Conservation (phyloP, 2,329 filamentous ascomycete species). For the Lithohypha guttulata region DNA sequence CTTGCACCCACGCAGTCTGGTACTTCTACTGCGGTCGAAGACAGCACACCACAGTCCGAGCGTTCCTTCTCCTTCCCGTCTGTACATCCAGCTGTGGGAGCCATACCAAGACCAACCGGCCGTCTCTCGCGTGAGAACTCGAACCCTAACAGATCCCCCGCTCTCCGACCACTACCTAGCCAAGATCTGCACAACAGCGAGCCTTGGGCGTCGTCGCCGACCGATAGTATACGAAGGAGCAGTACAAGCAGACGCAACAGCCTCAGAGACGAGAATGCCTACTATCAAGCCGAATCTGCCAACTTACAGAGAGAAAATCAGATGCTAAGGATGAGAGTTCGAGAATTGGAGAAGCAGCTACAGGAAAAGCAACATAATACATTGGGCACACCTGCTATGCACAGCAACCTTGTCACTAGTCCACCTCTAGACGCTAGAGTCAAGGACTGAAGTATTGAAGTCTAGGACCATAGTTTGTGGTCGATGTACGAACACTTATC, state of each 20-base stretch:
- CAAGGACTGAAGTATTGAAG: too few relatives aligned
- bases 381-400: constrained; percentile 12
- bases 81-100: constrained; percentile 25
- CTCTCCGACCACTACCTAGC: constrained; percentile 24
- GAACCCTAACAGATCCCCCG: constrained; percentile 29
- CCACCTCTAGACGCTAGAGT: too few relatives aligned
- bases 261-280: constrained; percentile 37
- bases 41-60: constrained; percentile 34
- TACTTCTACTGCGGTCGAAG: constrained; percentile 28
- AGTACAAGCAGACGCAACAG: constrained; percentile 23
- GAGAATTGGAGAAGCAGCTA: constrained; percentile 30
- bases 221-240: constrained; percentile 14
- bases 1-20: constrained; percentile 6
- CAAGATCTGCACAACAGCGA: constrained; percentile 12
- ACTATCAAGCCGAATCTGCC: constrained; percentile 38
- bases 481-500: too few relatives aligned
- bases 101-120: constrained; percentile 26
- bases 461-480: too few relatives aligned
- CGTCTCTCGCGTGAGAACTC: constrained; percentile 29
- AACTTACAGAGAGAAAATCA: constrained; percentile 39
- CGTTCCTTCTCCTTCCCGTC: constrained; percentile 31
- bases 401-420: constrained; percentile 19
- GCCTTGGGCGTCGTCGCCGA: constrained; percentile 21
- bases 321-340: constrained; percentile 37
- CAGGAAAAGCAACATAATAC: constrained; percentile 14